Evolutionary conservation across 1,139 yeast genomes (phyloP), one percentile per base, ranked within the genome.

Genomic region (Hyphopichia burtonii): DNA sequence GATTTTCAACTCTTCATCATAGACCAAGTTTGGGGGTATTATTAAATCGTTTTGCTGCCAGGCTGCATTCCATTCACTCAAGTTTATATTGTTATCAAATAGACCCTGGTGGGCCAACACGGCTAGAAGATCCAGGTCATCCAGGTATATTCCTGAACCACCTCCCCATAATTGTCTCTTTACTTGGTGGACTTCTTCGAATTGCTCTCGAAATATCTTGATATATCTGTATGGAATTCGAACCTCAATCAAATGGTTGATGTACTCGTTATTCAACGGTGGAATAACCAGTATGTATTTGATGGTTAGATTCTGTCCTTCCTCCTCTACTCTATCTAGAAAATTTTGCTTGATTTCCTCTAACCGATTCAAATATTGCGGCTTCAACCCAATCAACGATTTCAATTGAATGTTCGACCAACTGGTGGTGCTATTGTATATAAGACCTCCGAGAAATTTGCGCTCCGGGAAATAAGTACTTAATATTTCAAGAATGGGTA

Each of bases 101-200:
- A 83, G 68, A 0, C 96, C 97, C 47, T 79, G 65, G 55, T 93
- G 98, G 47, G 81, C 76, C 45, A 91, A 65, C 0, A 83, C 86
- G 2, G 87, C 74, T 34, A 93, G 74, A 3, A 91, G 67, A 58
- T 93, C 96, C 1, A 96, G 86, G 62, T 93, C 99, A 61, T 93
- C 98, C 1, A 97, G 87, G 61, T 91, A 93, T 2, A 93, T 71
- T 1, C 76, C 76, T 28, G 68, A 56, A 41, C 85, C 90, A 0
- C 96, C 88, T 2, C 99, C 99, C 98, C 98, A 93, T 1, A 90
- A 56, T 42, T 79, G 78, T 34, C 96, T 68, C 4, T 33, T n/a
- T 45, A 77, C 71, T 32, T 50, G 39, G 16, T 50, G 42, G 15
- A 57, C 58, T 23, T 63, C 64, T 43, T 74, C 59, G 9, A 58